Percentiles rank a stretch among this genome's conserved stretches.
Conservation (phyloP, 225 moss, liverwort and hornwort genomes). For the Asterella californica region DNA sequence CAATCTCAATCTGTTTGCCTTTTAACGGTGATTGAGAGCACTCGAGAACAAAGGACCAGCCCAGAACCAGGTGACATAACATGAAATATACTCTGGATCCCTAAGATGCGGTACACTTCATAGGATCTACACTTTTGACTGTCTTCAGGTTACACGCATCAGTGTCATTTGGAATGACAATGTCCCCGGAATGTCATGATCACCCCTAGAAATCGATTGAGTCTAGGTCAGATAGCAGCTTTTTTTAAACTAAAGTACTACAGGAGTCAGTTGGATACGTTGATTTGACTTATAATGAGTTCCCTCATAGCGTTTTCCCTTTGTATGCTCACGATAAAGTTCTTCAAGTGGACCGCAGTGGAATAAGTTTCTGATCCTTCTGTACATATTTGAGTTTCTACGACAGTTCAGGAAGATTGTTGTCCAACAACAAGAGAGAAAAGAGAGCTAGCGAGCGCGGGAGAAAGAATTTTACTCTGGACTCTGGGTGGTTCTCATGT, state of each 20-base stretch:
- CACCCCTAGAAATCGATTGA: background rate
- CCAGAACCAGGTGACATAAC: background rate
- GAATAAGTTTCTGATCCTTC: too few relatives aligned
- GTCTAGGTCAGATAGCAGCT: background rate
- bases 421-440: too few relatives aligned
- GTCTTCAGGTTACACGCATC: background rate
- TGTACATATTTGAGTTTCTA: too few relatives aligned
- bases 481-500: background rate
- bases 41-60: background rate
- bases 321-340: too few relatives aligned
- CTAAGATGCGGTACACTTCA: background rate
- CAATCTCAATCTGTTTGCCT: background rate
- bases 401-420: too few relatives aligned
- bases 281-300: too few relatives aligned
- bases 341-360: too few relatives aligned
- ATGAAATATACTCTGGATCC: background rate
- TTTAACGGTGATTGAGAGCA: background rate
- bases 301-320: too few relatives aligned
- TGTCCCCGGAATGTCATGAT: conserved; percentile 4
- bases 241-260: background rate
- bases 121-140: background rate
- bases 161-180: background rate
- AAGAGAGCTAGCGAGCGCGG: too few relatives aligned
- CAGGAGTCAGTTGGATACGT: too few relatives aligned
- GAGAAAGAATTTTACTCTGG: background rate